Evolutionary conservation across 805 yeast genomes (phyloP).

Genomic region (Debaryomyces castellii): DNA sequence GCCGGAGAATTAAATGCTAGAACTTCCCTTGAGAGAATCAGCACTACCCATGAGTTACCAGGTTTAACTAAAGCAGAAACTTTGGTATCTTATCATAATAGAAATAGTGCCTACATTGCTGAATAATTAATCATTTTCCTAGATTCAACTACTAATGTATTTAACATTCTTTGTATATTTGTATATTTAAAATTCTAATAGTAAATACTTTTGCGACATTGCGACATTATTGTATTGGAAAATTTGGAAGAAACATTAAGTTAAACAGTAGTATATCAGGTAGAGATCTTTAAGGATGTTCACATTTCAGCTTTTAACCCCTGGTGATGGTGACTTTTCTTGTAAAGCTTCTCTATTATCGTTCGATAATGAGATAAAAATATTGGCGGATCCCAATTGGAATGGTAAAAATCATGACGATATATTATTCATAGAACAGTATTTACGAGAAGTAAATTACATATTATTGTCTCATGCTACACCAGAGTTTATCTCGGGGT

Average conservation of each 20-base stretch:
- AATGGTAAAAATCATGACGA: conserved; percentile 46
- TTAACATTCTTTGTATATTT: neutral
- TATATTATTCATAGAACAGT: conserved; percentile 32
- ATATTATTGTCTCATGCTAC: conserved; percentile 88
- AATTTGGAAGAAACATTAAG: neutral
- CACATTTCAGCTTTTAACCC: conserved; percentile 33
- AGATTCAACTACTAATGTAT: neutral
- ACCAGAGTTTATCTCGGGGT: conserved; percentile 76
- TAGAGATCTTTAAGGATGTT: conserved; percentile 25
- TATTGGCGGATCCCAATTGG: conserved; percentile 78
- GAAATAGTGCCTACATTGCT: conserved; percentile 29
- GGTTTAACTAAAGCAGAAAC: conserved; percentile 52
- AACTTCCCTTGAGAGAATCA: conserved; percentile 38
- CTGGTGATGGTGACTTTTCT: conserved; percentile 24
- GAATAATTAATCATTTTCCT: neutral
- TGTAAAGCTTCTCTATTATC: conserved; percentile 51
- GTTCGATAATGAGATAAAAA: conserved; percentile 53
- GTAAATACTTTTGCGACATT: neutral
- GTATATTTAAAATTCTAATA: neutral
- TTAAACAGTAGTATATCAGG: neutral
- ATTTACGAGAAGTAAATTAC: conserved; percentile 52
- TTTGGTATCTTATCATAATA: conserved; percentile 41
- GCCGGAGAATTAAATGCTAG: conserved; percentile 36
- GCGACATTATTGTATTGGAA: neutral
- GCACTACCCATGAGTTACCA: conserved; percentile 47